phyloP scores from a whole-genome alignment of 768 basidiomycete species.

The Dentipellis fragilis region DNA sequence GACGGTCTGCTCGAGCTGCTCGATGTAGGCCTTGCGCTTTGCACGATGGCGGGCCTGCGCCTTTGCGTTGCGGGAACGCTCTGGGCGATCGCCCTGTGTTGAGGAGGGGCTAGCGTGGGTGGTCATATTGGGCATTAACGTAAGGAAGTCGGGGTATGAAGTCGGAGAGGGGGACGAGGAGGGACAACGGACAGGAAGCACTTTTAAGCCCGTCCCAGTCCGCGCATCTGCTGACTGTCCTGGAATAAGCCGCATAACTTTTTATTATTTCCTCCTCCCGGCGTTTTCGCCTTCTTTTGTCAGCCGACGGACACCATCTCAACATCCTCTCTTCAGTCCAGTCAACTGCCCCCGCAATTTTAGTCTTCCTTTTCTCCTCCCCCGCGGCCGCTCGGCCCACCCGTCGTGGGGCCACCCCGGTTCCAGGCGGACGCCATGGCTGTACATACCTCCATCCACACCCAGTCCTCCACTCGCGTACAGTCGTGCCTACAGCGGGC shows the following conservation, averaged over 20 bases:
- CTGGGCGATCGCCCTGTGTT: constrained; percentile 31
- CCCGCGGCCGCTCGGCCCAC: background rate
- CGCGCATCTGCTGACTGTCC: background rate
- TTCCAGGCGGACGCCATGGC: background rate
- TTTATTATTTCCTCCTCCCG: constrained; percentile 1
- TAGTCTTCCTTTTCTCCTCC: background rate
- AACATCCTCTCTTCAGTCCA: background rate
- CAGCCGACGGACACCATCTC: constrained; percentile 7
- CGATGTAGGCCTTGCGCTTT: constrained; percentile 89
- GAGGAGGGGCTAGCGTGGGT: constrained; percentile 4
- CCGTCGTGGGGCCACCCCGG: background rate
- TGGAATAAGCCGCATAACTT: background rate
- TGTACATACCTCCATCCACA: no score
- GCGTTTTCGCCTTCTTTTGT: constrained; percentile 13
- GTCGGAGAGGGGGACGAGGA: background rate
- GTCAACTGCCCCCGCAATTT: background rate
- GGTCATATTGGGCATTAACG: background rate
- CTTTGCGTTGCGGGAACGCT: constrained; percentile 79
- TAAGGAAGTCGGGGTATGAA: background rate
- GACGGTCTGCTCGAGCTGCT: constrained; percentile 84
- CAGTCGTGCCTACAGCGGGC: no score
- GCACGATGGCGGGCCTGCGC: constrained; percentile 87
- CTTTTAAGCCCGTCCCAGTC: background rate
- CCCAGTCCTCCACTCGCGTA: no score
- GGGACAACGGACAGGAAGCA: background rate